Percentiles rank a stretch among this genome's conserved stretches.
Evolutionary conservation across 2,329 filamentous ascomycete species (phyloP).

Genomic region (Colletotrichum endophyticum): DNA sequence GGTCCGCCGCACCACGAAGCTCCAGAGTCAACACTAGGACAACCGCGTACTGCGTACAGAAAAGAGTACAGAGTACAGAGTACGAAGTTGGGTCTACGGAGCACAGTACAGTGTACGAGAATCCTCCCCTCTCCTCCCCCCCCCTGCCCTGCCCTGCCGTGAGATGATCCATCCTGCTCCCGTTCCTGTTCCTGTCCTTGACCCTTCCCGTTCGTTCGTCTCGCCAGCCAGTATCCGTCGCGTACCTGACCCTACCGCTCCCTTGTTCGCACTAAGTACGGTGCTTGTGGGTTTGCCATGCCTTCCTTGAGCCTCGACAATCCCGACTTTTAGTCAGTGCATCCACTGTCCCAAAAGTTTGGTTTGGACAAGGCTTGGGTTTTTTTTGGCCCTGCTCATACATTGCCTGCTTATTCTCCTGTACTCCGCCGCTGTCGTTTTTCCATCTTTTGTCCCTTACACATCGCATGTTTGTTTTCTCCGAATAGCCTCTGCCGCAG

Average conservation of each 20-base stretch:
- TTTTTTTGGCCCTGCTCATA: not conserved
- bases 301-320: conserved; percentile 16
- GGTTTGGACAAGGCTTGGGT: conserved; percentile 4
- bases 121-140: not conserved
- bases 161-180: not conserved
- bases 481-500: not conserved
- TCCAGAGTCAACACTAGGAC: not conserved
- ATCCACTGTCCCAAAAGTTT: conserved; percentile 19
- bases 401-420: not conserved
- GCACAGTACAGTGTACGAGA: not conserved
- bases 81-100: not conserved
- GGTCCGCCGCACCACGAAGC: conserved; percentile 18
- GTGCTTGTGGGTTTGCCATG: conserved; percentile 19
- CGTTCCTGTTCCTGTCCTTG: not conserved
- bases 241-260: not conserved
- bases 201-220: not conserved
- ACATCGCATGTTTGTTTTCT: not conserved
- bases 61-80: not conserved
- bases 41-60: not conserved
- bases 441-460: not conserved
- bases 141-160: not conserved
- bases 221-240: not conserved
- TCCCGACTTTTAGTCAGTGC: conserved; percentile 21
- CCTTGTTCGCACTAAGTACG: conserved; percentile 14
- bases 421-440: not conserved